Conservation (phyloP, 1,284 basidiomycete genomes). For the Sanghuangporus weigelae region DNA sequence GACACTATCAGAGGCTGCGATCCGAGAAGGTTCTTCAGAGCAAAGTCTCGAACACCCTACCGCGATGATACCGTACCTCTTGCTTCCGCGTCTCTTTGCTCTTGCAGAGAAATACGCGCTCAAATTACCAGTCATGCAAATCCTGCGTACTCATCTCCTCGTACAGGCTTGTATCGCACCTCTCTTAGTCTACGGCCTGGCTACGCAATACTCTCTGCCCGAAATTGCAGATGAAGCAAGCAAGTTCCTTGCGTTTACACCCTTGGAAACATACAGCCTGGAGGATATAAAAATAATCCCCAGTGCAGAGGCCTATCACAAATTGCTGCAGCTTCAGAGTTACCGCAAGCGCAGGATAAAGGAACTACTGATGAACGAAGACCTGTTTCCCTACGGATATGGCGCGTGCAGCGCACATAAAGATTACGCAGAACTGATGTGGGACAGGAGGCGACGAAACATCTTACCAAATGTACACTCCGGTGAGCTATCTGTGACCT, state of each 20-base stretch:
- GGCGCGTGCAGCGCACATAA: conserved; percentile 49
- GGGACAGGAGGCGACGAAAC: conserved; percentile 41
- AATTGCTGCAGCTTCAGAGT: conserved; percentile 50
- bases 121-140: conserved; percentile 34
- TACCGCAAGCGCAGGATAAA: conserved; percentile 45
- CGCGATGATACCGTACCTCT: conserved; percentile 50
- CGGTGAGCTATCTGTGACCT: conserved; percentile 31
- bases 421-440: conserved; percentile 36
- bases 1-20: conserved; percentile 31
- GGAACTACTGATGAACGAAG: conserved; percentile 45
- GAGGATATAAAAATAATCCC: conserved; percentile 50
- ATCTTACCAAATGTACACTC: conserved; percentile 43
- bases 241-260: conserved; percentile 43
- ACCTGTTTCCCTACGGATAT: conserved; percentile 66
- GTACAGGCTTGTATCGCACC: conserved; percentile 47
- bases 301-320: conserved; percentile 52
- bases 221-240: conserved; percentile 49
- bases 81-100: conserved; percentile 46
- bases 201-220: conserved; percentile 35
- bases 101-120: conserved; percentile 63
- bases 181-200: conserved; percentile 53
- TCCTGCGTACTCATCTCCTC: conserved; percentile 46
- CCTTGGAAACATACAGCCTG: conserved; percentile 47
- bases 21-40: conserved; percentile 21
- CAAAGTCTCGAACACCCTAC: not conserved